A percentile compares a stretch with the other conserved stretches of the same genome.
phyloP scores from a whole-genome alignment of 2,329 filamentous ascomycete genomes.

The Calonectria pteridis region DNA sequence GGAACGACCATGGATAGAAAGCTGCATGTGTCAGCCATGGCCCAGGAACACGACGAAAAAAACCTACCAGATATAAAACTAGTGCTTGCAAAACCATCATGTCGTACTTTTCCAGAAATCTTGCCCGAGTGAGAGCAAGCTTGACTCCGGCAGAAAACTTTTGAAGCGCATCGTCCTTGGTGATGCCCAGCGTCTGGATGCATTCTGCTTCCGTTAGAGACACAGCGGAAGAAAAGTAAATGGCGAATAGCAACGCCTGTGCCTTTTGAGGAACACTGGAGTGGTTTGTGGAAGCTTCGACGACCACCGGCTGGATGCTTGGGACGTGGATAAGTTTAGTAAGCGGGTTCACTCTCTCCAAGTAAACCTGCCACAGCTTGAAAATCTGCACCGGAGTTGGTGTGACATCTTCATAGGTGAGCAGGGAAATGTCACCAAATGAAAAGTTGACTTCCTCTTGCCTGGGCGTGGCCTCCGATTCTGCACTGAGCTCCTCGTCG shows the following conservation, averaged over 20 bases:
- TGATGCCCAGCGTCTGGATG: constrained; percentile 4
- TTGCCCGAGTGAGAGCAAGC: neutral
- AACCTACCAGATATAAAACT: constrained; percentile 14
- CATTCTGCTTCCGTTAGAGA: constrained; percentile 12
- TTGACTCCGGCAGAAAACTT: constrained; percentile 15
- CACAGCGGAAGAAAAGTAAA: constrained; percentile 8
- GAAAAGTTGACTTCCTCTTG: constrained; percentile 10
- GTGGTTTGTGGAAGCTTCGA: constrained; percentile 21
- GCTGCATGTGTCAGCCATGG: neutral
- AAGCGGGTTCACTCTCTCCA: constrained; percentile 20
- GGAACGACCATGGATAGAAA: constrained; percentile 10
- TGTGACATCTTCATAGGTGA: neutral
- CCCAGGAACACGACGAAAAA: neutral
- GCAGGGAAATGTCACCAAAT: neutral
- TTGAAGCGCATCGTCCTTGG: constrained; percentile 9
- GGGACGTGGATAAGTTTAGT: constrained; percentile 25
- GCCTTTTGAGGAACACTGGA: constrained; percentile 8
- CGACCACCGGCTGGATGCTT: constrained; percentile 13
- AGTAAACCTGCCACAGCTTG: constrained; percentile 24
- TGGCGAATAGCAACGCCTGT: constrained; percentile 16
- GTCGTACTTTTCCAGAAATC: constrained; percentile 18
- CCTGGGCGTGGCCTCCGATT: constrained; percentile 9
- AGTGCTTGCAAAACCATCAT: constrained; percentile 18
- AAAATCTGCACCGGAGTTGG: constrained; percentile 23
- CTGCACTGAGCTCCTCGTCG: constrained; percentile 14